Conservation (phyloP, 1,284 basidiomycete species). For the Ceratobasidium papillatum region DNA sequence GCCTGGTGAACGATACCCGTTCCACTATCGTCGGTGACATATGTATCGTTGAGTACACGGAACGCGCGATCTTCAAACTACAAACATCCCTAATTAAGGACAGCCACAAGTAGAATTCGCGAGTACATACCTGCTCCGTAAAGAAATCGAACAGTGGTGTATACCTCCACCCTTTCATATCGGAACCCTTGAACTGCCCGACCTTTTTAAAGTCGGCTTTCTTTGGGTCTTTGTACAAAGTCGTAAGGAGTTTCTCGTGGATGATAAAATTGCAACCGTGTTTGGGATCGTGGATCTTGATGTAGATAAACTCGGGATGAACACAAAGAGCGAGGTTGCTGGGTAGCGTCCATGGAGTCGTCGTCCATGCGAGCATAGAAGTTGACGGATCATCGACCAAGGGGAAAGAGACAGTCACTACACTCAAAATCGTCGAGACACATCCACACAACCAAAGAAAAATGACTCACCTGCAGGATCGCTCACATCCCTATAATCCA, state of each 20-base stretch:
- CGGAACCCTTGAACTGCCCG: slow-evolving; percentile 84
- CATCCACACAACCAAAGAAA: slow-evolving; percentile 6
- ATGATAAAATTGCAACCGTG: slow-evolving; percentile 92
- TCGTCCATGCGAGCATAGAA: slow-evolving; percentile 96
- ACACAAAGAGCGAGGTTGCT: slow-evolving; percentile 96
- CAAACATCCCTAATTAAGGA: background rate
- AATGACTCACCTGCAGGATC: slow-evolving; percentile 83
- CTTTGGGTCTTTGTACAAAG: slow-evolving; percentile 97
- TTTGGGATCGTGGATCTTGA: slow-evolving; percentile 96
- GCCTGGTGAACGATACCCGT: slow-evolving; percentile 99
- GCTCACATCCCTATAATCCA: slow-evolving; percentile 92
- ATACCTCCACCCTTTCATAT: slow-evolving; percentile 97
- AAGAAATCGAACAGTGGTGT: slow-evolving; percentile 98
- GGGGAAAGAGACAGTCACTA: slow-evolving; percentile 92
- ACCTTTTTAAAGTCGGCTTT: slow-evolving; percentile 97
- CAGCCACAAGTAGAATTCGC: too few relatives aligned
- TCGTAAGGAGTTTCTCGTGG: slow-evolving; percentile 86
- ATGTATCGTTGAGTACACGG: slow-evolving; percentile 88
- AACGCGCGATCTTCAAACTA: slow-evolving; percentile 94
- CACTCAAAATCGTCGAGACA: slow-evolving; percentile 4
- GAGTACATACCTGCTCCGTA: slow-evolving; percentile 76
- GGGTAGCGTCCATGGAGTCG: slow-evolving; percentile 98
- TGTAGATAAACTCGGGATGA: slow-evolving; percentile 94
- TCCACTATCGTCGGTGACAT: slow-evolving; percentile 93
- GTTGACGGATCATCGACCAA: slow-evolving; percentile 92